Evolutionary conservation across 2,329 filamentous ascomycete genomes (phyloP).

Genomic region (Penicillium sp.): DNA sequence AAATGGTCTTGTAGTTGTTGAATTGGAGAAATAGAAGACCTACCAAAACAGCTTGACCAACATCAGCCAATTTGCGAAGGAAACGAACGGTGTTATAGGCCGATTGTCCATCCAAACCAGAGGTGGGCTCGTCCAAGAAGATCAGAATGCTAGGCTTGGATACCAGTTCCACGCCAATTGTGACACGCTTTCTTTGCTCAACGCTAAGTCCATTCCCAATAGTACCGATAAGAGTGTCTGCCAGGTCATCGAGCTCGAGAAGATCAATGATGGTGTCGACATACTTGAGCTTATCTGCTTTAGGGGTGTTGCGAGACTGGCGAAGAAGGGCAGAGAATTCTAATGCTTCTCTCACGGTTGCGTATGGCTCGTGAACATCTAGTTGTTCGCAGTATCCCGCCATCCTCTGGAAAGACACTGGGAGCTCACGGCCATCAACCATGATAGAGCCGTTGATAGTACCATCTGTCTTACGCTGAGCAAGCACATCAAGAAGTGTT

Average conservation of each 20-base stretch:
- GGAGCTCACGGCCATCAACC: slow-evolving; percentile 53
- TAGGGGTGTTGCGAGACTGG: slow-evolving; percentile 44
- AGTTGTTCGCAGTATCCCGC: slow-evolving; percentile 61
- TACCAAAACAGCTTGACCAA: slow-evolving; percentile 54
- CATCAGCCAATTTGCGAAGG: slow-evolving; percentile 53
- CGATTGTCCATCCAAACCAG: slow-evolving; percentile 56
- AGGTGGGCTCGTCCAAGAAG: slow-evolving; percentile 62
- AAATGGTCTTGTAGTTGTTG: background rate
- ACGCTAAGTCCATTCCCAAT: slow-evolving; percentile 43
- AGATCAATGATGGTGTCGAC: slow-evolving; percentile 56
- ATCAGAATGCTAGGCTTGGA: slow-evolving; percentile 57
- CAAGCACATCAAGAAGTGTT: slow-evolving; percentile 63
- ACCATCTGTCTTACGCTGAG: slow-evolving; percentile 58
- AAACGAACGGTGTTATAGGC: slow-evolving; percentile 58
- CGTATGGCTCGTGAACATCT: slow-evolving; percentile 57
- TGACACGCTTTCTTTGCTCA: slow-evolving; percentile 58
- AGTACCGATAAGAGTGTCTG: slow-evolving; percentile 51
- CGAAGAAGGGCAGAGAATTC: slow-evolving; percentile 58
- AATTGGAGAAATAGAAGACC: background rate
- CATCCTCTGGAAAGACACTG: slow-evolving; percentile 53
- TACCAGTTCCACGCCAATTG: slow-evolving; percentile 61
- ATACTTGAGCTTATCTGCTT: slow-evolving; percentile 52
- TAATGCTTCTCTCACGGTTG: slow-evolving; percentile 55
- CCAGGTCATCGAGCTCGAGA: slow-evolving; percentile 52
- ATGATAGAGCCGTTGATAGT: slow-evolving; percentile 55